These are phyloP conservation scores for Calamus simplicifolius DNA, from an alignment of 176 grass and related monocot genomes.

Conservation along the genomic window DNA sequence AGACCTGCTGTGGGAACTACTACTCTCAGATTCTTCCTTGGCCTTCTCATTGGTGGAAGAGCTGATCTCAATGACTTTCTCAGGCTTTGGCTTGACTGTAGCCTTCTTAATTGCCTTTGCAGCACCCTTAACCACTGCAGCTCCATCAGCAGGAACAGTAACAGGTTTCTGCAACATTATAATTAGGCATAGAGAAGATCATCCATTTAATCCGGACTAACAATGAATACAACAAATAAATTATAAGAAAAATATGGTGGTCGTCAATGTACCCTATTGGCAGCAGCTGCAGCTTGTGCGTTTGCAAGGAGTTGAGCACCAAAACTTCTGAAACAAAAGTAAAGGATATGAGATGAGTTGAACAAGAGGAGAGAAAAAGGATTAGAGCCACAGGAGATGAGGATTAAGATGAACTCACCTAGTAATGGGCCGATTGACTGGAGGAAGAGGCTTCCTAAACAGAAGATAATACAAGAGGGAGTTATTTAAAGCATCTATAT, in stretches of 20 bases:
- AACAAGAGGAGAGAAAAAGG: neutral
- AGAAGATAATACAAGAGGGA: constrained; percentile 4
- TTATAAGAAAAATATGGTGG: neutral
- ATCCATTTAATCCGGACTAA: too few species aligned
- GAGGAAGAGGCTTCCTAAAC: constrained; percentile 36
- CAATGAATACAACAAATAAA: too few species aligned
- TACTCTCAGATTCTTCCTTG: constrained; percentile 16
- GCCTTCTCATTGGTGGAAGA: constrained; percentile 25
- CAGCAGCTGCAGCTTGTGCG: constrained; percentile 37
- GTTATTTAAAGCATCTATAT: neutral
- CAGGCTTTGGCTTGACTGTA: constrained; percentile 25
- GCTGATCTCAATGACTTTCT: constrained; percentile 50
- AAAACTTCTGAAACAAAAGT: constrained; percentile 36
- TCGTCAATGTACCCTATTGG: constrained; percentile 36
- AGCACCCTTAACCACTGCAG: constrained; percentile 20
- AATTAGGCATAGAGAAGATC: too few species aligned
- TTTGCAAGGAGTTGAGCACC: constrained; percentile 58
- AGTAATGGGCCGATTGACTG: constrained; percentile 28
- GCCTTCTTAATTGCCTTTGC: constrained; percentile 38
- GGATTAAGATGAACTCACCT: constrained; percentile 16
- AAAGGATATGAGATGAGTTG: neutral
- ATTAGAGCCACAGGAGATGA: neutral
- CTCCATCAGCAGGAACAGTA: constrained; percentile 10
- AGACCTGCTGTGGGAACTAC: constrained; percentile 24
- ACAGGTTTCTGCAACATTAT: constrained; percentile 22